phyloP scores from a whole-genome alignment of 192 early-diverging fungal genomes.

The Piromyces sp. region DNA sequence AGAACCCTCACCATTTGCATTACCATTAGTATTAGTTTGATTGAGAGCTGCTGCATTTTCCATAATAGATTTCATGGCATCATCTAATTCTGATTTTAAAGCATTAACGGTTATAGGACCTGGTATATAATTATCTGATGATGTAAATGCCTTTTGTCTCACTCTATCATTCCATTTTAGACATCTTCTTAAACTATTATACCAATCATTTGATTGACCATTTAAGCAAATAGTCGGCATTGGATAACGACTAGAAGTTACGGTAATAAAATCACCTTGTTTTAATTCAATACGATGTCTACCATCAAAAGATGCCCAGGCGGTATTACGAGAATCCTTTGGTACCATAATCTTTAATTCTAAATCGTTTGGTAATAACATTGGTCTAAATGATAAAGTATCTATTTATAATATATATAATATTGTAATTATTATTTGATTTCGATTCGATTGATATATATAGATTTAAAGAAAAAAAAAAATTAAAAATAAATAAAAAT shows the following conservation, averaged over 20 bases:
- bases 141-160: conserved; percentile 64
- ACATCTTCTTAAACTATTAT: conserved; percentile 61
- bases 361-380: conserved; percentile 82
- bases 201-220: conserved; percentile 78
- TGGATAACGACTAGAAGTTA: conserved; percentile 69
- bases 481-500: no score
- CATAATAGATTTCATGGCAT: neutral
- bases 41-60: neutral
- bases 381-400: conserved; percentile 82
- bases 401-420: neutral
- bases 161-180: conserved; percentile 87
- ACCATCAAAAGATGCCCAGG: conserved; percentile 87
- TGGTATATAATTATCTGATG: conserved; percentile 12
- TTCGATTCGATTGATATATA: no score
- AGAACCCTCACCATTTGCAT: neutral
- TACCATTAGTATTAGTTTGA: neutral
- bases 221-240: conserved; percentile 69
- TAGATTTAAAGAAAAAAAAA: no score
- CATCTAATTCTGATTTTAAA: neutral
- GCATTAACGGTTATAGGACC: neutral
- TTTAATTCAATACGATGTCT: conserved; percentile 74
- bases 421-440: no score
- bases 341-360: conserved; percentile 71
- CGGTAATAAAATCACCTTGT: conserved; percentile 68
- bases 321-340: conserved; percentile 57